Conservation (phyloP, 1,284 basidiomycete species). For the Cryptococcus wingfieldii region DNA sequence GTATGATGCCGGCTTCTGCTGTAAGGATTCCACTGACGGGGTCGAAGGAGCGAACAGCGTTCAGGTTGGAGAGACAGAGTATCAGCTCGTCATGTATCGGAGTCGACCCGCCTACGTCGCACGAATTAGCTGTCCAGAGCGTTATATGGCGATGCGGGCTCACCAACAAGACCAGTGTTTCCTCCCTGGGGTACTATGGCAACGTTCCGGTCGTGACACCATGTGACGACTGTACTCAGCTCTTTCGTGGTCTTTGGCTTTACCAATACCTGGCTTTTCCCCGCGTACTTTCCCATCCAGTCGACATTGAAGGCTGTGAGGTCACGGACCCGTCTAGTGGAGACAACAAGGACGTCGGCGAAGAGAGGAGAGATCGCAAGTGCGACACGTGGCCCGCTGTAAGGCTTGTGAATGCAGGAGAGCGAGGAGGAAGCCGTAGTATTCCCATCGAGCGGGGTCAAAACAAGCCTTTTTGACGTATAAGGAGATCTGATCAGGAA, state of each 20-base stretch:
- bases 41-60: constrained; percentile 83
- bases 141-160: constrained; percentile 13
- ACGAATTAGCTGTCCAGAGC: not conserved
- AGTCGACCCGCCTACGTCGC: constrained; percentile 72
- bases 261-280: constrained; percentile 74
- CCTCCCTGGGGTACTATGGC: constrained; percentile 95
- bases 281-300: constrained; percentile 96
- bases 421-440: constrained; percentile 24
- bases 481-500: not conserved
- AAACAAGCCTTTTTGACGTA: not conserved
- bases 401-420: constrained; percentile 47
- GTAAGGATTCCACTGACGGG: constrained; percentile 66
- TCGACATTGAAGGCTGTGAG: constrained; percentile 82
- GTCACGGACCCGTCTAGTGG: constrained; percentile 56
- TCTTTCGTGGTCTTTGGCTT: constrained; percentile 83
- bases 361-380: constrained; percentile 51
- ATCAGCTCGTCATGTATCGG: constrained; percentile 88
- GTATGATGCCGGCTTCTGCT: constrained; percentile 81
- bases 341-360: constrained; percentile 51
- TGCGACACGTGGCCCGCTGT: constrained; percentile 49
- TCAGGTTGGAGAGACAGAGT: constrained; percentile 76
- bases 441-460: not conserved
- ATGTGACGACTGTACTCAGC: constrained; percentile 79
- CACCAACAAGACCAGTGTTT: constrained; percentile 90
- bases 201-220: constrained; percentile 72